Base-by-base conservation (phyloP, 2,329 filamentous ascomycete genomes). In the Epichloe scottii region DNA sequence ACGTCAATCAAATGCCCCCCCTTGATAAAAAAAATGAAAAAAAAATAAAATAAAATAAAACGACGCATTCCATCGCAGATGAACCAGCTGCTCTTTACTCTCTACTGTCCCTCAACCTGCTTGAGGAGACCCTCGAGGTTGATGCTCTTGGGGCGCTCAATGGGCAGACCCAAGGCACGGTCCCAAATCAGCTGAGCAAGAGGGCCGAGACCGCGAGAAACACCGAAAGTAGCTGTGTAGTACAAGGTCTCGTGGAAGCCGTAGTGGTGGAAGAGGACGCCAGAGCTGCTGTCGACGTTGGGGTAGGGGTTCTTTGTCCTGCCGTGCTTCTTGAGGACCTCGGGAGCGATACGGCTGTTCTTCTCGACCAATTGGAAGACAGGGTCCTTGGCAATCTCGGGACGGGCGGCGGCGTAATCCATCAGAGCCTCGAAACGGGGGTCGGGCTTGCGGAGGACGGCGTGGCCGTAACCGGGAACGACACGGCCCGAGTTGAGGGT, bases 231-330 rank as follows among this genome's bases (percentile, higher is more conserved):
- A 53, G 80, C 82, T 4, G 82, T 84, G 74, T 97, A 98, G 76
- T 97, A 98, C 11, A 97, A 77, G 0, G 91, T 95, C 74, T 97
- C 89, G 67, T 87, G 85, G 82, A 98, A 95, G 53, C 91, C 93
- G 67, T 95, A 98, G 75, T 97, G 89, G 71, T 97, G 85, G 81
- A 98, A 97, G 46, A 98, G 78, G 5, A 97, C 90, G 57, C 93
- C 93, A 0, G 89, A 95, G 56, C 82, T 85, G 46, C 86, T 89
- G 70, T 98, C 93, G 55, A 98, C 93, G 67, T 98, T 98, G 57
- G 93, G 93, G 71, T 91, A 95, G 2, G 93, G 89, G 73, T 95
- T 95, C 78, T 95, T 95, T 59, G 89, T 95, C 84, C 96, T 97
- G 69, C 93, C 93, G 66, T 98, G 93, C 73, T 96, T 83, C 62